Evolutionary conservation across 1,139 yeast genomes (phyloP).

Genomic region (Hansenula anomala): DNA sequence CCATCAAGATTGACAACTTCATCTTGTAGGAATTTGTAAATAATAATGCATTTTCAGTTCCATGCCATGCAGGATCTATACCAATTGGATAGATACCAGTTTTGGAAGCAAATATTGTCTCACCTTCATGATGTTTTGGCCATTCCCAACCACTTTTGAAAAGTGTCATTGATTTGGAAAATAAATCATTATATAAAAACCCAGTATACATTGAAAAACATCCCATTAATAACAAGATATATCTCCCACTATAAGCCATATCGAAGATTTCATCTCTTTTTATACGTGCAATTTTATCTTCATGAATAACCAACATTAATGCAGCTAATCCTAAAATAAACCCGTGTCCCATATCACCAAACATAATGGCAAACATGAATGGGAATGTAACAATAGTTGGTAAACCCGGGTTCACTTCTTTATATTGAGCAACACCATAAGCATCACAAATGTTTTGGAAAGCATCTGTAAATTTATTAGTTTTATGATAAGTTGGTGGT

Average conservation of each 20-base stretch:
- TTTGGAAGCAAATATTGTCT: slow-evolving; percentile 56
- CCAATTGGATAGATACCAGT: slow-evolving; percentile 79
- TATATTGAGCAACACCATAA: slow-evolving; percentile 89
- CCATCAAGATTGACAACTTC: slow-evolving; percentile 94
- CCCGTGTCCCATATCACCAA: slow-evolving; percentile 98
- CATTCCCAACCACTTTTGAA: slow-evolving; percentile 90
- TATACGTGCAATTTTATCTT: slow-evolving; percentile 56
- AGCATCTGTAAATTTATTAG: slow-evolving; percentile 88
- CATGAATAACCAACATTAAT: slow-evolving; percentile 62
- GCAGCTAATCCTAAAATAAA: slow-evolving; percentile 74
- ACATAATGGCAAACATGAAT: slow-evolving; percentile 98
- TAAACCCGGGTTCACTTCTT: slow-evolving; percentile 93
- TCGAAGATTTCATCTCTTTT: slow-evolving; percentile 91
- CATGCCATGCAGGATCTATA: slow-evolving; percentile 95
- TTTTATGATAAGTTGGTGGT: slow-evolving; percentile 91
- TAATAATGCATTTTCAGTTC: slow-evolving; percentile 84
- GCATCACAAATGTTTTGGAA: slow-evolving; percentile 94
- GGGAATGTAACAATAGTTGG: slow-evolving; percentile 96
- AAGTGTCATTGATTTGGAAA: slow-evolving; percentile 83
- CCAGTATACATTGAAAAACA: slow-evolving; percentile 92
- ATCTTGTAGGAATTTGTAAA: slow-evolving; percentile 94
- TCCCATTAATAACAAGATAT: slow-evolving; percentile 89
- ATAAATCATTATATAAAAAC: slow-evolving; percentile 84
- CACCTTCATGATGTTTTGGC: slow-evolving; percentile 66
- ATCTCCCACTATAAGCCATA: slow-evolving; percentile 93